Conservation (phyloP, 2,329 filamentous ascomycete genomes). For the Fusarium sp. region DNA sequence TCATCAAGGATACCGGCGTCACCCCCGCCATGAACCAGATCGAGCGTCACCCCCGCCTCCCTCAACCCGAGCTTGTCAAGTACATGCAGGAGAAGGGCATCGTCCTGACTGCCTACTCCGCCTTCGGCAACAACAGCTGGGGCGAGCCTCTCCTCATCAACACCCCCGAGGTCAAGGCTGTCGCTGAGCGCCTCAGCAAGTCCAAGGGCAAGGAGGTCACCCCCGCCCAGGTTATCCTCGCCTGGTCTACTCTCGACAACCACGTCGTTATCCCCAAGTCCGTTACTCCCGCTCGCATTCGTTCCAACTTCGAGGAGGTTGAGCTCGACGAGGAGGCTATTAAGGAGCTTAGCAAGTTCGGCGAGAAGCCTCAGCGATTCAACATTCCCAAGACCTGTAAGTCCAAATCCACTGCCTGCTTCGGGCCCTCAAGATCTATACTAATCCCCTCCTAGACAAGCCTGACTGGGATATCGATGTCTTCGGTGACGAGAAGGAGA, state of each 20-base stretch:
- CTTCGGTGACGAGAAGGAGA: slow-evolving; percentile 66
- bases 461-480: slow-evolving; percentile 69
- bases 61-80: slow-evolving; percentile 65
- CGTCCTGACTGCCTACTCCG: slow-evolving; percentile 74
- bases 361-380: slow-evolving; percentile 61
- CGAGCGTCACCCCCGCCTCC: slow-evolving; percentile 75
- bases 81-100: slow-evolving; percentile 74
- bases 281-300: slow-evolving; percentile 74
- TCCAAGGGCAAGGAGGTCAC: slow-evolving; percentile 55
- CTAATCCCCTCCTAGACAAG: slow-evolving; percentile 53
- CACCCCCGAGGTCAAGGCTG: slow-evolving; percentile 65
- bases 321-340: slow-evolving; percentile 70
- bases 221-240: slow-evolving; percentile 61
- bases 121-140: slow-evolving; percentile 61
- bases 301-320: slow-evolving; percentile 76
- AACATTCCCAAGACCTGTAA: slow-evolving; percentile 60
- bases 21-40: slow-evolving; percentile 74
- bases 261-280: slow-evolving; percentile 82
- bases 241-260: slow-evolving; percentile 70
- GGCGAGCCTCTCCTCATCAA: slow-evolving; percentile 67
- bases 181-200: slow-evolving; percentile 61
- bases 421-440: not conserved
- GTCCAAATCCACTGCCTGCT: slow-evolving; percentile 19
- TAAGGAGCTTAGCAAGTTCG: slow-evolving; percentile 70
- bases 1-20: slow-evolving; percentile 69